Percentiles rank a stretch among this genome's conserved stretches.
These are phyloP conservation scores for Rhamnella rubrinervis DNA, from an alignment of 331 rosid species.

Conservation along the genomic window DNA sequence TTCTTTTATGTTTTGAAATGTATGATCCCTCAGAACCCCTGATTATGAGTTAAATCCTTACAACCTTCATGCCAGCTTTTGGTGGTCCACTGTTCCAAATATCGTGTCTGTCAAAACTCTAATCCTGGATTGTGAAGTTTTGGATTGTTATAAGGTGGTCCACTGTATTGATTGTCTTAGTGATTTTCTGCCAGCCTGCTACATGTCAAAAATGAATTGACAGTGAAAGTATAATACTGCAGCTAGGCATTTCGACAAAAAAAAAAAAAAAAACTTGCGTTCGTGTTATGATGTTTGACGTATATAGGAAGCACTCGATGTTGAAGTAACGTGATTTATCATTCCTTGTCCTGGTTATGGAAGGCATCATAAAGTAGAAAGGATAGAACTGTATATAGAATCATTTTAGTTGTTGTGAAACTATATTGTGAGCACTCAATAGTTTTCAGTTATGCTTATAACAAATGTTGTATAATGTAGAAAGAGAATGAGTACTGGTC, in stretches of 20 bases:
- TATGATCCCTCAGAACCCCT: not conserved
- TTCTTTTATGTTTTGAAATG: conserved; percentile 3
- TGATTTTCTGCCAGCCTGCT: conserved; percentile 34
- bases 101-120: conserved; percentile 19
- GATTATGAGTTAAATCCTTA: conserved; percentile 15
- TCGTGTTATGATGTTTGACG: conserved; percentile 5
- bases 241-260: conserved; percentile 18
- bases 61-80: conserved; percentile 28
- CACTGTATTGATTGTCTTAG: conserved; percentile 28
- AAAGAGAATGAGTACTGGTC: no score
- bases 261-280: conserved; percentile 15
- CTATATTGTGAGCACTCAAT: no score
- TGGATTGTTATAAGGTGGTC: conserved; percentile 30
- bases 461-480: no score
- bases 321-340: conserved; percentile 1
- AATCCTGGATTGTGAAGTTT: conserved; percentile 10
- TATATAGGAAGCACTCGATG: conserved; percentile 7
- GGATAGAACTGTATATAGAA: conserved; percentile 1
- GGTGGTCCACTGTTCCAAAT: conserved; percentile 35
- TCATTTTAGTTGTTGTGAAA: not conserved
- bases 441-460: no score
- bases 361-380: not conserved
- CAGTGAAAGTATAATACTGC: conserved; percentile 16
- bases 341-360: not conserved
- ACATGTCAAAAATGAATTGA: conserved; percentile 11